phyloP scores from a whole-genome alignment of 2,329 filamentous ascomycete genomes.

The Fusarium nelsonii region DNA sequence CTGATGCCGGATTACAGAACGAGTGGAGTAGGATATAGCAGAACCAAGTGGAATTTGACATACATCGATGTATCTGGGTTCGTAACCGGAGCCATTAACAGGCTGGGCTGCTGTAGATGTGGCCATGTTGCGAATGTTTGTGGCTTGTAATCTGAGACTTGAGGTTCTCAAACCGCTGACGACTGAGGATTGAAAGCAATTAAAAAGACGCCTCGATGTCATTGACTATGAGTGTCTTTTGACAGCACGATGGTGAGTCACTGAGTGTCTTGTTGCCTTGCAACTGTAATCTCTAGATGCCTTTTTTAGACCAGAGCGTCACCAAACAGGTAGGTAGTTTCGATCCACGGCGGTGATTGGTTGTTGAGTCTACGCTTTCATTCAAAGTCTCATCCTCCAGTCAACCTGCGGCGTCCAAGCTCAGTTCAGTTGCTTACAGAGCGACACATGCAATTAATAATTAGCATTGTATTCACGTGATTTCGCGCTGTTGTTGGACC shows the following conservation, averaged over 20 bases:
- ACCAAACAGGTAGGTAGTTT: constrained; percentile 6
- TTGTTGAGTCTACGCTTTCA: constrained; percentile 19
- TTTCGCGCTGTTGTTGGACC: constrained; percentile 33
- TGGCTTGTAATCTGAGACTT: constrained; percentile 12
- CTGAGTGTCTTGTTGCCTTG: constrained; percentile 26
- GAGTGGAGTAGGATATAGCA: constrained; percentile 15
- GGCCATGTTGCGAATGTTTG: constrained; percentile 47
- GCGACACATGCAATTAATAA: constrained; percentile 45
- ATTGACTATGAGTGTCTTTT: constrained; percentile 32
- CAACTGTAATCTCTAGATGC: constrained; percentile 23
- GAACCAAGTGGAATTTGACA: constrained; percentile 38
- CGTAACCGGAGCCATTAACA: constrained; percentile 43
- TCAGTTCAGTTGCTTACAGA: constrained; percentile 35
- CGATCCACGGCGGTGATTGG: constrained; percentile 37
- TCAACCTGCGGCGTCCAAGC: constrained; percentile 36
- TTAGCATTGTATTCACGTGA: constrained; percentile 43
- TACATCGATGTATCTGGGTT: constrained; percentile 73
- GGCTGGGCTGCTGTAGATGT: constrained; percentile 41
- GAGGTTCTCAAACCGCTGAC: constrained; percentile 11
- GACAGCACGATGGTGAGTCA: constrained; percentile 29
- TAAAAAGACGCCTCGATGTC: constrained; percentile 40
- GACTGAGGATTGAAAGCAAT: constrained; percentile 24
- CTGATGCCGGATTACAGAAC: constrained; percentile 17
- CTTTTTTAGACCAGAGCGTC: constrained; percentile 6
- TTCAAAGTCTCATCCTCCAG: constrained; percentile 39